Percentiles rank a stretch among this genome's conserved stretches.
These are phyloP conservation scores for Trichosporon ovoides DNA, from an alignment of 1,284 basidiomycete species.

Conservation along the genomic window DNA sequence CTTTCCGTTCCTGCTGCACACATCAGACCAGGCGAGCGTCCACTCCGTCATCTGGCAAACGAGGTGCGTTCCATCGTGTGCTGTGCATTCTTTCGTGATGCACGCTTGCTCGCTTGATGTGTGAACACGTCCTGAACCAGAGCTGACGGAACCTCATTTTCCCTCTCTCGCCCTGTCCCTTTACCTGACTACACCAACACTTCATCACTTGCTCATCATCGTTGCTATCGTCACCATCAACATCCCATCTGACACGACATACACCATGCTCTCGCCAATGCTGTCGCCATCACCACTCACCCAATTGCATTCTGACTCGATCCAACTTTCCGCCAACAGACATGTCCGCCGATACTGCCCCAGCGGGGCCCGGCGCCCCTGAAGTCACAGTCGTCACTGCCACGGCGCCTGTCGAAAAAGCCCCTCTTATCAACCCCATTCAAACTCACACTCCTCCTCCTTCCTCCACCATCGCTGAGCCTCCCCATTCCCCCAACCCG, in stretches of 20 bases:
- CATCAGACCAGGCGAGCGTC: background rate
- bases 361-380: slow-evolving; percentile 6
- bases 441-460: slow-evolving; percentile 27
- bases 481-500: slow-evolving; percentile 32
- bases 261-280: background rate
- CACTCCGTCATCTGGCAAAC: background rate
- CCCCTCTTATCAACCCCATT: slow-evolving; percentile 39
- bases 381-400: background rate
- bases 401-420: slow-evolving; percentile 17
- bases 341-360: slow-evolving; percentile 13
- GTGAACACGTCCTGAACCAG: background rate
- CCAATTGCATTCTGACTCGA: background rate
- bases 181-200: too few relatives aligned
- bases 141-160: background rate
- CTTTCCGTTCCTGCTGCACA: background rate
- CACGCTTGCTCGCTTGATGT: background rate
- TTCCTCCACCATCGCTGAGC: slow-evolving; percentile 36
- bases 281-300: too few relatives aligned
- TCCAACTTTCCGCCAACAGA: slow-evolving; percentile 1
- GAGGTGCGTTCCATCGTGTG: slow-evolving; percentile 2
- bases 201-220: background rate
- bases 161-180: too few relatives aligned
- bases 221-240: background rate
- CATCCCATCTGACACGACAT: background rate
- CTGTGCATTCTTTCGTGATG: background rate